Percentiles rank a stretch among this genome's conserved stretches.
phyloP scores from a whole-genome alignment of 2,329 filamentous ascomycete genomes.

The Diplodia intermedia region DNA sequence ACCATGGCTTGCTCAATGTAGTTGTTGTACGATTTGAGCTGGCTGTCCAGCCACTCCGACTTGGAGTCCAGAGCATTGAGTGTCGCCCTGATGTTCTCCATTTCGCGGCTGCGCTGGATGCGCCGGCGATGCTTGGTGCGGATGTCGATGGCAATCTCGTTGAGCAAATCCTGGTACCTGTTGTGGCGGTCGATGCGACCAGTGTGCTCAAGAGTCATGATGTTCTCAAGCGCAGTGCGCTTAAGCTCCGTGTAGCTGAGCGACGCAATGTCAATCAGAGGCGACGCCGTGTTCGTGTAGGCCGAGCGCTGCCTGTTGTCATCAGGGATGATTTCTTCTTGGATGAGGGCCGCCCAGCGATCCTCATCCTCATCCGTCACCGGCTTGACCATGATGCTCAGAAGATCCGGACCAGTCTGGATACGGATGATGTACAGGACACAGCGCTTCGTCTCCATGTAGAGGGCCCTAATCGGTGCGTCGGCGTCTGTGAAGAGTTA shows the following conservation, averaged over 20 bases:
- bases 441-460: slow-evolving; percentile 98
- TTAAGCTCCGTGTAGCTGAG: slow-evolving; percentile 94
- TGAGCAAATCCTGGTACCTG: slow-evolving; percentile 96
- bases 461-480: slow-evolving; percentile 86
- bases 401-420: slow-evolving; percentile 87
- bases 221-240: slow-evolving; percentile 89
- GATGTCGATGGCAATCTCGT: slow-evolving; percentile 95
- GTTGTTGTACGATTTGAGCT: slow-evolving; percentile 97
- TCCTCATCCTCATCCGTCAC: slow-evolving; percentile 86
- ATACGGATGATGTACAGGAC: slow-evolving; percentile 97
- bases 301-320: slow-evolving; percentile 74
- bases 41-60: slow-evolving; percentile 89
- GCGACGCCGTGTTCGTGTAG: slow-evolving; percentile 63
- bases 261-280: slow-evolving; percentile 82
- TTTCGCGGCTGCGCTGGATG: slow-evolving; percentile 87
- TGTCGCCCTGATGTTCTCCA: slow-evolving; percentile 82
- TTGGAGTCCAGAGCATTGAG: slow-evolving; percentile 80
- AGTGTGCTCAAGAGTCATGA: slow-evolving; percentile 84
- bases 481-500: slow-evolving; percentile 73
- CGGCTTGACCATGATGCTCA: slow-evolving; percentile 93
- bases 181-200: slow-evolving; percentile 87
- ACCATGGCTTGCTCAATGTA: slow-evolving; percentile 99
- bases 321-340: slow-evolving; percentile 72
- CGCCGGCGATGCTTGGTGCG: slow-evolving; percentile 93
- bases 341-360: slow-evolving; percentile 81